phyloP scores from a whole-genome alignment of 495 filamentous ascomycete genomes.

The Antarctomyces pellizariae region DNA sequence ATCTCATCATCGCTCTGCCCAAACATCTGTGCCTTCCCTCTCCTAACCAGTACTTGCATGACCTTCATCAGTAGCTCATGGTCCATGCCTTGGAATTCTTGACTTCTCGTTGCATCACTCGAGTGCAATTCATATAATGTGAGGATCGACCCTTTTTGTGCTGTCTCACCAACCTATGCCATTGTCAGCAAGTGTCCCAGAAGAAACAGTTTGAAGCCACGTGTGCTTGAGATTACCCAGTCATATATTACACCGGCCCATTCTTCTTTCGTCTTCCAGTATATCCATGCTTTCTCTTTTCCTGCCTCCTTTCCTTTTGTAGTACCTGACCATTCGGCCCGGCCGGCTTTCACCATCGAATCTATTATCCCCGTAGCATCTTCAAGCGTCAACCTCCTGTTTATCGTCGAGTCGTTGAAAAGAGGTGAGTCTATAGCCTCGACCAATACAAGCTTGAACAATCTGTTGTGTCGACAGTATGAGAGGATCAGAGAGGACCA shows the following conservation, averaged over 20 bases:
- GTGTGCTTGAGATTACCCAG: constrained; percentile 23
- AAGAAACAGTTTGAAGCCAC: no score
- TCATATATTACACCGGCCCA: constrained; percentile 41
- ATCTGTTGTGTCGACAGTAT: constrained; percentile 56
- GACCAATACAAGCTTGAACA: constrained; percentile 45
- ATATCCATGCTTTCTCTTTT: constrained; percentile 23
- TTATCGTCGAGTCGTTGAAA: constrained; percentile 27
- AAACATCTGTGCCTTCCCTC: constrained; percentile 84
- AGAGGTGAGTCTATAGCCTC: constrained; percentile 27
- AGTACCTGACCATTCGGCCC: constrained; percentile 42
- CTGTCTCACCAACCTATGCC: constrained; percentile 42
- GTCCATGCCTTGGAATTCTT: constrained; percentile 81
- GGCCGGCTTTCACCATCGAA: constrained; percentile 42
- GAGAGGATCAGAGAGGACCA: constrained; percentile 70
- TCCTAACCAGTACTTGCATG: constrained; percentile 59
- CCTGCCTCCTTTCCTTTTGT: constrained; percentile 7
- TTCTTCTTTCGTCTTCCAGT: constrained; percentile 48
- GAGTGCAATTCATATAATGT: constrained; percentile 56
- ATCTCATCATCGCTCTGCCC: constrained; percentile 62
- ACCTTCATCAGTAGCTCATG: constrained; percentile 51
- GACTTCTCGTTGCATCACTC: constrained; percentile 35
- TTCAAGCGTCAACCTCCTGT: constrained; percentile 30
- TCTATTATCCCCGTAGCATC: constrained; percentile 48
- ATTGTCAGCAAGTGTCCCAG: not conserved
- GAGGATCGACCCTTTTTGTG: constrained; percentile 47